Evolutionary conservation across 2,329 filamentous ascomycete species (phyloP), one percentile per base, ranked within the genome.

Genomic region (Calonectria pauciramosa): DNA sequence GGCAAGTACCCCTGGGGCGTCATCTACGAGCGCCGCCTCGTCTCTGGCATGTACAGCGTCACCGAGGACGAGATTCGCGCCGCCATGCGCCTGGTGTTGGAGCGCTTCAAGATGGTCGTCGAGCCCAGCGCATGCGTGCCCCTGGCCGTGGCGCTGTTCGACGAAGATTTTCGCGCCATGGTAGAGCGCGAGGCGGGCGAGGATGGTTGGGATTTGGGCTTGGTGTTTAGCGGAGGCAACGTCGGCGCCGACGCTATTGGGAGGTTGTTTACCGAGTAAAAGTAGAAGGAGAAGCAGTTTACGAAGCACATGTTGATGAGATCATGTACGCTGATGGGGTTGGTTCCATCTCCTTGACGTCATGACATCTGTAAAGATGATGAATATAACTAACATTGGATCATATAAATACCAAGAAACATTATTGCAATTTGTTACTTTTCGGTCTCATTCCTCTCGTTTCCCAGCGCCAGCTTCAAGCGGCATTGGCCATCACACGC

Each of bases 51-150:
- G 80, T 92, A 91, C 85, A 90, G 91, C 70, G 96, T 97, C 1
- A 92, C 89, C 1, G 96, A 99, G 84, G 92, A 93, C 70, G 92
- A 98, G 88, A 98, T 99, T 83, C 90, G 90, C 81, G 89, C 88
- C 28, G 94, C 96, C 16, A 90, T 98, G 90, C 87, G 90, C 75
- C 85, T 99, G 75, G 93, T 98, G 41, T 87, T 96, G 76, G 96
- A 99, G 90, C 88, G 96, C 72, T 92, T 97, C 89, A 98, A 99
- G 91, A 87, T 98, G 60, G 92, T 98, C 28, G 92, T 98, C 16
- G 96, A 99, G 88, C 96, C 96, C 28, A 96, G 94, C 84, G 92
- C 94, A 0, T 95, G 93, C 3, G 96, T 98, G n/a, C 91, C 92
- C 1, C 84, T 99, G 74, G 97, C 96, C 0, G 94, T 95, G 10